Base-by-base conservation (phyloP, 495 filamentous ascomycete genomes). In the Barbatosphaeria neglecta region DNA sequence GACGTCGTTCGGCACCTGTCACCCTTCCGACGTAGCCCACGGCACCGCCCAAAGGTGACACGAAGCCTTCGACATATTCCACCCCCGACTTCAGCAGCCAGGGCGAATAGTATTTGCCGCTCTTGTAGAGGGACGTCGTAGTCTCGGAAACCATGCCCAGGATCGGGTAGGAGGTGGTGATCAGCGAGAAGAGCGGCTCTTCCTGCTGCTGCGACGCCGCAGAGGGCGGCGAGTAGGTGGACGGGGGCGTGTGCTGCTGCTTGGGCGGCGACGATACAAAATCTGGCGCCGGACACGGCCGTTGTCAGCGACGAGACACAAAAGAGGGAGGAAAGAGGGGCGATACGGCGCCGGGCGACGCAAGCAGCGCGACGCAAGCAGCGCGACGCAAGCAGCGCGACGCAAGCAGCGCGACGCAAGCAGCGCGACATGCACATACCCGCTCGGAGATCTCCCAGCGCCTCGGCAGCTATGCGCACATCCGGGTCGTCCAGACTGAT, bases 401-500 rank as follows among this genome's bases (percentile, higher is more conserved):
- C n/a, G 24, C 24, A 4, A 9, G 4, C 24, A 25, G 24, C 24
- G 24, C 4, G 24, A 25, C 24, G 4, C 9, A 25, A 4, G 24
- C 24, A 4, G 24, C 24, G 4, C 4, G 24, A 9, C 4, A 25
- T 9, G 4, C 7, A 16, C 31, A 3, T 60, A 94, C 89, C 86
- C 56, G 86, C 81, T 62, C 86, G 80, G 44, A 96, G 73, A 46
- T 87, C 85, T 28, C 84, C 84, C 18, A 96, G 64, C 11, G 90
- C 88, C 66, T 95, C 87, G 24, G 88, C 89, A 22, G 88, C 90
- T 57, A 83, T 69, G 23, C 81, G 72, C 24, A 84, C 80, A 50
- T 93, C 84, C 13, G 86, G 79, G 58, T 96, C 88, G 55, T 95
- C 88, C 52, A 90, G 78, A 40, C 80, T 87, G 18, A 81, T 72